Conservation (phyloP, 495 filamentous ascomycete genomes). For the Thozetella sp. region DNA sequence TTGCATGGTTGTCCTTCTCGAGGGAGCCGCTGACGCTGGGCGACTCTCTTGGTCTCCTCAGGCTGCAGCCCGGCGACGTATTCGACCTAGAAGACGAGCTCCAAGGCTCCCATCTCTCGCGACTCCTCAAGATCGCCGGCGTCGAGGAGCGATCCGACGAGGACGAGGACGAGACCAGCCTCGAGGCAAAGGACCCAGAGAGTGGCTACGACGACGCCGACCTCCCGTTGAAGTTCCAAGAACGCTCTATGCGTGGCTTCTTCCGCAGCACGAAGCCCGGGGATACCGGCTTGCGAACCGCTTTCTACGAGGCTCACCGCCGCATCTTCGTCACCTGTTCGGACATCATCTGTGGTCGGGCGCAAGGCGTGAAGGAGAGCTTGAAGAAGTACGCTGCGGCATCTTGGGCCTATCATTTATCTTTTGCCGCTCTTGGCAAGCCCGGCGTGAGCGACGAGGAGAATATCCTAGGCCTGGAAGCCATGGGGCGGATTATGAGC, state of each 20-base stretch:
- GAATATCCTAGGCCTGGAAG: background rate
- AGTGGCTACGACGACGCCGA: constrained; percentile 9
- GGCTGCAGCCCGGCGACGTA: constrained; percentile 8
- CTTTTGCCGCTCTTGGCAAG: background rate
- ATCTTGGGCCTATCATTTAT: background rate
- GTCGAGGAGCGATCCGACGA: constrained; percentile 7
- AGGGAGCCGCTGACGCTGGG: constrained; percentile 14
- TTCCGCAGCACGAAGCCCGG: constrained; percentile 7
- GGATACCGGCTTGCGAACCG: background rate
- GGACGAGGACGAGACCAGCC: constrained; percentile 14
- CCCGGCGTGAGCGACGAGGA: background rate
- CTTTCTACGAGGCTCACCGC: background rate
- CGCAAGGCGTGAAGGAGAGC: background rate
- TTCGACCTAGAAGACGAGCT: constrained; percentile 8
- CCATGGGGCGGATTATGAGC: background rate
- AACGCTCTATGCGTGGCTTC: constrained; percentile 20
- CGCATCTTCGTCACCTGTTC: constrained; percentile 3
- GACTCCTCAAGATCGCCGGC: background rate
- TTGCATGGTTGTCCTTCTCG: constrained; percentile 19
- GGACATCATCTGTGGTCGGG: constrained; percentile 1
- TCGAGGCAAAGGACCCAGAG: constrained; percentile 8
- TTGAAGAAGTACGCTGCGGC: constrained; percentile 5
- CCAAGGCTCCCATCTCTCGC: background rate
- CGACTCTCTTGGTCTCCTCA: constrained; percentile 15
- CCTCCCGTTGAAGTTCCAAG: constrained; percentile 18